Conservation (phyloP, 2,329 filamentous ascomycete genomes). For the Trematosphaeria pertusa region DNA sequence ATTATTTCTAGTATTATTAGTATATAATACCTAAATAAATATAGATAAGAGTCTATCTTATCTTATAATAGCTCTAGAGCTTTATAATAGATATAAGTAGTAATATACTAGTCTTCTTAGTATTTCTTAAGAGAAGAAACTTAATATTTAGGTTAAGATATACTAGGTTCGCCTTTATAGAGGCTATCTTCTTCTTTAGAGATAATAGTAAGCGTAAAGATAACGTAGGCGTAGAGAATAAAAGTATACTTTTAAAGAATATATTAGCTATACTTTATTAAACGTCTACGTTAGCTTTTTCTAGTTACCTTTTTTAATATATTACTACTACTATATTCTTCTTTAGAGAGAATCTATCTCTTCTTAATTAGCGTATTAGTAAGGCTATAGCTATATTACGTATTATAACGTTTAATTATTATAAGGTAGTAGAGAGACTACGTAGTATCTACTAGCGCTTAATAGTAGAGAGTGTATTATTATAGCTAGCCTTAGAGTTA, state of each 20-base stretch:
- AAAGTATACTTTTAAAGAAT: conserved; percentile 8
- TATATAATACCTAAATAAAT: conserved; percentile 10
- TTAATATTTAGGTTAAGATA: conserved; percentile 16
- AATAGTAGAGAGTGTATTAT: conserved; percentile 1
- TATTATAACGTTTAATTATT: conserved; percentile 8
- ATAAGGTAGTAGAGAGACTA: conserved; percentile 8
- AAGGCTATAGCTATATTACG: conserved; percentile 9
- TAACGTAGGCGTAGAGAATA: conserved; percentile 7
- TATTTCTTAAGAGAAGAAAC: conserved; percentile 14
- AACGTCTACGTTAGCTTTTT: conserved; percentile 8
- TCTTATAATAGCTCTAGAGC: conserved; percentile 20
- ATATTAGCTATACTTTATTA: conserved; percentile 7
- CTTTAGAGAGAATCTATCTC: conserved; percentile 7
- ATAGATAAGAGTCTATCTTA: conserved; percentile 8
- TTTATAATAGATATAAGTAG: conserved; percentile 13
- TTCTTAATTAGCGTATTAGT: conserved; percentile 5
- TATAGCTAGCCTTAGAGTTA: conserved; percentile 8
- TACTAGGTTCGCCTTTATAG: conserved; percentile 16
- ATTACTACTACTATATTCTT: conserved; percentile 9
- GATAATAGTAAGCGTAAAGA: conserved; percentile 16
- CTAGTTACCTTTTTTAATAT: conserved; percentile 7
- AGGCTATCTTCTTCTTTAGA: conserved; percentile 15
- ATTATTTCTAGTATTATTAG: conserved; percentile 15
- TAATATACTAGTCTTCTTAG: conserved; percentile 13
- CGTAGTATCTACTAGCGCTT: conserved; percentile 10